Percentiles rank a stretch among this genome's conserved stretches.
These are phyloP conservation scores for Aspergillus costaricaensis DNA, from an alignment of 2,329 filamentous ascomycete species.

Conservation along the genomic window DNA sequence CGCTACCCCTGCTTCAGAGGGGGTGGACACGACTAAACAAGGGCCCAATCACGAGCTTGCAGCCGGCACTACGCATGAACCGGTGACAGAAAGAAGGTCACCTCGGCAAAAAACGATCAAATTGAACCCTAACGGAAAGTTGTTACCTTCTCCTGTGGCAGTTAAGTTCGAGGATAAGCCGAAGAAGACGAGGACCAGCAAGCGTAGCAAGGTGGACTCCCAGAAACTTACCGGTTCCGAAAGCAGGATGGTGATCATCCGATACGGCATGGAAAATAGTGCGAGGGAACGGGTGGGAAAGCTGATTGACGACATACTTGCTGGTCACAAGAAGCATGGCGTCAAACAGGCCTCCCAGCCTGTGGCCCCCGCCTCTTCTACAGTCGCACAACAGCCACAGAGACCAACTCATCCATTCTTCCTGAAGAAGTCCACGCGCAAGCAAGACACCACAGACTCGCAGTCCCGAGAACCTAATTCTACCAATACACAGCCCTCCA, in stretches of 20 bases:
- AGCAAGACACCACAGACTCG: slow-evolving; percentile 7
- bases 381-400: slow-evolving; percentile 26
- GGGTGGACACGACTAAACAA: not conserved
- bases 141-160: slow-evolving; percentile 41
- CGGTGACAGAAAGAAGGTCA: slow-evolving; percentile 28
- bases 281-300: slow-evolving; percentile 55
- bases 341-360: slow-evolving; percentile 23
- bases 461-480: not conserved
- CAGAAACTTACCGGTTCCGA: slow-evolving; percentile 34
- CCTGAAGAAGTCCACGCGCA: slow-evolving; percentile 53
- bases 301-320: slow-evolving; percentile 65
- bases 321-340: slow-evolving; percentile 36
- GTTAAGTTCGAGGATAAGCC: slow-evolving; percentile 24
- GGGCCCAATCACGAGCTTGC: not conserved
- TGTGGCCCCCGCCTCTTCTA: slow-evolving; percentile 18
- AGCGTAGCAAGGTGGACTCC: slow-evolving; percentile 39
- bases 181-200: slow-evolving; percentile 24
- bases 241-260: slow-evolving; percentile 54
- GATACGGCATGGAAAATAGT: slow-evolving; percentile 58
- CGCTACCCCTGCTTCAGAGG: too few species aligned
- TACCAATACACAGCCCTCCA: not conserved
- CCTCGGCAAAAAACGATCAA: slow-evolving; percentile 56
- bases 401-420: slow-evolving; percentile 71
- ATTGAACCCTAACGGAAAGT: slow-evolving; percentile 46
- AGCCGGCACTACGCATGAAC: not conserved